Evolutionary conservation across 768 basidiomycete species (phyloP).

Genomic region (Boletus edulis): DNA sequence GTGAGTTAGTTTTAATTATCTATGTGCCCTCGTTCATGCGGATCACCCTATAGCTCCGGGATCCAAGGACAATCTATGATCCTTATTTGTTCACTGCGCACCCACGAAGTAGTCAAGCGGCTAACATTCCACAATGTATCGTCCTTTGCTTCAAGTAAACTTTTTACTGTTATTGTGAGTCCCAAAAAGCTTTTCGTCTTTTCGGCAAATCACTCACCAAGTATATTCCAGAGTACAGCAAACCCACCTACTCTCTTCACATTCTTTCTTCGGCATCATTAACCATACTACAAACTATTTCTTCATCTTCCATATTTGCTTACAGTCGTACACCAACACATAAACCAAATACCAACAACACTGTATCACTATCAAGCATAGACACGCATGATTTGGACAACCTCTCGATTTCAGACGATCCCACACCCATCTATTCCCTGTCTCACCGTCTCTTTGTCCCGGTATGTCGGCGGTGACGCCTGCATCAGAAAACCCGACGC

Average conservation of each 20-base stretch:
- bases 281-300: conserved; percentile 37
- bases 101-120: background rate
- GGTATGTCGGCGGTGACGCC: conserved; percentile 2
- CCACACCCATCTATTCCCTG: conserved; percentile 56
- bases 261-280: conserved; percentile 56
- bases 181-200: conserved; percentile 14
- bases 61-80: no score
- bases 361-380: conserved; percentile 39
- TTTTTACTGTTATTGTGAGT: conserved; percentile 33
- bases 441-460: conserved; percentile 55
- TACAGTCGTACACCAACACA: conserved; percentile 17
- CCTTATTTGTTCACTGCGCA: no score
- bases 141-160: background rate
- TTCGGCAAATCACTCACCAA: background rate
- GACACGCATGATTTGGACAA: conserved; percentile 19
- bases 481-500: conserved; percentile 6
- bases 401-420: conserved; percentile 11
- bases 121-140: conserved; percentile 27
- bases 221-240: conserved; percentile 50
- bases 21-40: no score
- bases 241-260: conserved; percentile 37
- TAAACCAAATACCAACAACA: conserved; percentile 35
- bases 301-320: conserved; percentile 27
- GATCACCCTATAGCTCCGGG: no score
- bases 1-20: conserved; percentile 20